Conservation (phyloP, 257 asterid genomes). For the Thymus mandschuricus region DNA sequence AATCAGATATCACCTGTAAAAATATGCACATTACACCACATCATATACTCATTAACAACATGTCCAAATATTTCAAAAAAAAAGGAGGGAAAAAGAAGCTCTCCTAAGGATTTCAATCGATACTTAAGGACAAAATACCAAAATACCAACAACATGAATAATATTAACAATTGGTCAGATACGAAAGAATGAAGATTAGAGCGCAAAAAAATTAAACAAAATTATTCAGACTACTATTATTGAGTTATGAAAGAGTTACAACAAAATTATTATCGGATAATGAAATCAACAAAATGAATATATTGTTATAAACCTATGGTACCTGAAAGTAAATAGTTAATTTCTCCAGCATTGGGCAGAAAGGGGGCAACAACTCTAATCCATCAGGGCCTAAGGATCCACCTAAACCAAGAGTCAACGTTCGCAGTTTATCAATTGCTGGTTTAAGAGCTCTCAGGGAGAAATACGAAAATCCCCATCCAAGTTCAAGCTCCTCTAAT, state of each 20-base stretch:
- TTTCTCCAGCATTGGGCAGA: slow-evolving; percentile 76
- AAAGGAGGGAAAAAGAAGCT: too few species aligned
- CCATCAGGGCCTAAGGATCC: slow-evolving; percentile 80
- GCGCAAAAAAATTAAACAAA: slow-evolving; percentile 17
- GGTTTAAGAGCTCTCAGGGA: slow-evolving; percentile 65
- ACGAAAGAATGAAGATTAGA: too few species aligned
- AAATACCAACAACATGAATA: too few species aligned
- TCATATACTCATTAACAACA: too few species aligned
- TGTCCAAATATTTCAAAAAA: too few species aligned
- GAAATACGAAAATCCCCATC: slow-evolving; percentile 86
- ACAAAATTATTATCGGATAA: slow-evolving; percentile 12
- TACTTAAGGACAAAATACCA: too few species aligned
- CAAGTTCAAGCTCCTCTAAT: slow-evolving; percentile 75
- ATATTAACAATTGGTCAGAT: too few species aligned
- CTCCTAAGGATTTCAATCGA: too few species aligned
- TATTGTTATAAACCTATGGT: slow-evolving; percentile 22
- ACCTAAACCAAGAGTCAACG: slow-evolving; percentile 76
- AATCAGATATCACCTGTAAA: slow-evolving; percentile 73
- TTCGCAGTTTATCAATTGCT: slow-evolving; percentile 57
- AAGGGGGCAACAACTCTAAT: slow-evolving; percentile 56
- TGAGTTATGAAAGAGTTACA: slow-evolving; percentile 21
- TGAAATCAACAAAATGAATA: not conserved
- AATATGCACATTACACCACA: slow-evolving; percentile 24
- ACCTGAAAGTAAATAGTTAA: slow-evolving; percentile 88
- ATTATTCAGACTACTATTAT: slow-evolving; percentile 7